Evolutionary conservation across 257 asterid species (phyloP).

Genomic region (Osmanthus fragrans): DNA sequence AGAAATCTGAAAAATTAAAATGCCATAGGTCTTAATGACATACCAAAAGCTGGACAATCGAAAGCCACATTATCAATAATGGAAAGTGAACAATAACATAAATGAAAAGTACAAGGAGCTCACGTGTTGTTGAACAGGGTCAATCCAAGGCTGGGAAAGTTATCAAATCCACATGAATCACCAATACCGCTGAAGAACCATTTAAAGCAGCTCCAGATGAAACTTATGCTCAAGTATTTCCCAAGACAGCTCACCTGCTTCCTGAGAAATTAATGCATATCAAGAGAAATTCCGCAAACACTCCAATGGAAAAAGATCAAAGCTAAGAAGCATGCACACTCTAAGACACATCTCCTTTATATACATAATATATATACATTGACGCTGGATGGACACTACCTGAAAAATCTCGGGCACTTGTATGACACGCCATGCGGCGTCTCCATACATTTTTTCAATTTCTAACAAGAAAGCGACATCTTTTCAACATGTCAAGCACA

Average conservation of each 20-base stretch:
- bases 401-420: not conserved
- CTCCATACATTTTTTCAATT: not conserved
- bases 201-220: constrained; percentile 90
- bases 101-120: constrained; percentile 28
- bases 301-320: not conserved
- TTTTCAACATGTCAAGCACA: not conserved
- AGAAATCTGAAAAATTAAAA: not conserved
- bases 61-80: not conserved
- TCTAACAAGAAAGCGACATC: not conserved
- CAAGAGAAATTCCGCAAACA: not conserved
- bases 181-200: constrained; percentile 98
- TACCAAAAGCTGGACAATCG: not conserved
- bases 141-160: constrained; percentile 86
- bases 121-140: constrained; percentile 78
- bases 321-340: not conserved
- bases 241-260: constrained; percentile 88
- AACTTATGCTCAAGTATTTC: constrained; percentile 89
- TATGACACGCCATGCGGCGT: not conserved
- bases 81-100: not conserved
- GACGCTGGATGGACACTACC: not conserved
- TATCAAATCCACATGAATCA: constrained; percentile 94
- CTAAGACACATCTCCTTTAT: not conserved
- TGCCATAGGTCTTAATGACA: not conserved
- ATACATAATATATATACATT: not conserved
- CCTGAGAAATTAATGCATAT: constrained; percentile 40